A percentile compares a stretch with the other conserved stretches of the same genome.
phyloP scores from a whole-genome alignment of 2,329 filamentous ascomycete species.

The Elsinoe fawcettii region DNA sequence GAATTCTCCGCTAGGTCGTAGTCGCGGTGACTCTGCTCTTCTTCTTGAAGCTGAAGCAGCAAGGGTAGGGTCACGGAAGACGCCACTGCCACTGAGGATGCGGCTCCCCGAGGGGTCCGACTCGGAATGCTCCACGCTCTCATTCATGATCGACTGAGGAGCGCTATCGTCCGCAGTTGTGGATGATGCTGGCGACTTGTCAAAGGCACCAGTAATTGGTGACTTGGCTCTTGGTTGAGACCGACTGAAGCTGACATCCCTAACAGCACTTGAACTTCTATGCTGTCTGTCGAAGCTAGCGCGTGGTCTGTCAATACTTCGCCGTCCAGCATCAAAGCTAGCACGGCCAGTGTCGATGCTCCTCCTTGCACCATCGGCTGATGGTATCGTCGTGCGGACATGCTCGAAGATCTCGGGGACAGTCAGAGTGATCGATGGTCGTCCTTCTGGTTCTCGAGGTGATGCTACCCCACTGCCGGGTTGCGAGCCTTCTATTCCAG shows the following conservation, averaged over 20 bases:
- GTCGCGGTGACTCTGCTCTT: conserved; percentile 18
- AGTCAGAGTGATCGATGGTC: conserved; percentile 13
- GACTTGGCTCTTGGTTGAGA: conserved; percentile 44
- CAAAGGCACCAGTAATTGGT: conserved; percentile 43
- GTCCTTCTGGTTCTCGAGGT: background rate
- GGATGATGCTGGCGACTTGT: conserved; percentile 66
- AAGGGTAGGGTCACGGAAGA: conserved; percentile 75
- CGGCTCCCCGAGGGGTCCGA: conserved; percentile 78
- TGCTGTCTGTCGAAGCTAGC: conserved; percentile 34
- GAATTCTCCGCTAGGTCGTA: background rate
- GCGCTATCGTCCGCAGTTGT: conserved; percentile 30
- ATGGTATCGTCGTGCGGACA: conserved; percentile 40
- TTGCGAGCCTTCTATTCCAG: background rate
- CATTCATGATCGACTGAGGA: conserved; percentile 16
- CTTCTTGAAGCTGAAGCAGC: conserved; percentile 18
- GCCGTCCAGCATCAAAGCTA: conserved; percentile 30
- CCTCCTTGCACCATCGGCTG: conserved; percentile 33
- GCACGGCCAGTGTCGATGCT: conserved; percentile 39
- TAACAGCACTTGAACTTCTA: conserved; percentile 57
- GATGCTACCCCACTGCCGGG: conserved; percentile 10
- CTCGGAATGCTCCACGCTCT: conserved; percentile 56
- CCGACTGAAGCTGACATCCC: conserved; percentile 45
- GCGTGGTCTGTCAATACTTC: conserved; percentile 28
- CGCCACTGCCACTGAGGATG: conserved; percentile 77
- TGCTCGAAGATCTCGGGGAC: conserved; percentile 29